Evolutionary conservation across 495 filamentous ascomycete species (phyloP).

Genomic region (Durotheca rogersii): DNA sequence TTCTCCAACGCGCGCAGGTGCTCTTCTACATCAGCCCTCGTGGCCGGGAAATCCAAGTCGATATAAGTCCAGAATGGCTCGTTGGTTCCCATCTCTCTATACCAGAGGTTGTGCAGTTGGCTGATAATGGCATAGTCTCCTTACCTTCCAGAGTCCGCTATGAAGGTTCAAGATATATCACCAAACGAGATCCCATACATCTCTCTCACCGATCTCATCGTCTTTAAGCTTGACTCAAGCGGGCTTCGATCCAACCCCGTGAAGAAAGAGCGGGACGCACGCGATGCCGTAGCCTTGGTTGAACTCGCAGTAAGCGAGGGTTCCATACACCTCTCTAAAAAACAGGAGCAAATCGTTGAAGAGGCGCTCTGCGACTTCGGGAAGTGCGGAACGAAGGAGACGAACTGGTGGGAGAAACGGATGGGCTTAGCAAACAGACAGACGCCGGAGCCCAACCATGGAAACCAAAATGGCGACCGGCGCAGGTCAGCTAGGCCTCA

Average conservation of each 20-base stretch:
- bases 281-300: conserved; percentile 26
- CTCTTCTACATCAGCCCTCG: conserved; percentile 22
- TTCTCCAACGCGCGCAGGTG: conserved; percentile 12
- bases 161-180: conserved; percentile 20
- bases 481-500: conserved; percentile 12
- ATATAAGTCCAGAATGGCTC: conserved; percentile 25
- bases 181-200: conserved; percentile 26
- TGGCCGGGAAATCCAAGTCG: conserved; percentile 20
- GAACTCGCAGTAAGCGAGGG: conserved; percentile 5
- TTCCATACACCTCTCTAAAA: conserved; percentile 14
- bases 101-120: not conserved
- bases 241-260: conserved; percentile 19
- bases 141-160: conserved; percentile 23
- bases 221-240: conserved; percentile 30
- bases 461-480: not conserved
- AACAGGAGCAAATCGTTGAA: conserved; percentile 28
- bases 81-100: conserved; percentile 13
- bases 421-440: conserved; percentile 10
- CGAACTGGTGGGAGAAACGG: conserved; percentile 26
- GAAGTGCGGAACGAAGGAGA: conserved; percentile 25
- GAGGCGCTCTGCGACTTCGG: conserved; percentile 30
- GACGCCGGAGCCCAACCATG: not conserved
- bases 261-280: conserved; percentile 22
- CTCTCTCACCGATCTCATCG: conserved; percentile 29
- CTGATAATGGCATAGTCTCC: conserved; percentile 16